phyloP scores from a whole-genome alignment of 441 rosid species.

The Daphne laureola region DNA sequence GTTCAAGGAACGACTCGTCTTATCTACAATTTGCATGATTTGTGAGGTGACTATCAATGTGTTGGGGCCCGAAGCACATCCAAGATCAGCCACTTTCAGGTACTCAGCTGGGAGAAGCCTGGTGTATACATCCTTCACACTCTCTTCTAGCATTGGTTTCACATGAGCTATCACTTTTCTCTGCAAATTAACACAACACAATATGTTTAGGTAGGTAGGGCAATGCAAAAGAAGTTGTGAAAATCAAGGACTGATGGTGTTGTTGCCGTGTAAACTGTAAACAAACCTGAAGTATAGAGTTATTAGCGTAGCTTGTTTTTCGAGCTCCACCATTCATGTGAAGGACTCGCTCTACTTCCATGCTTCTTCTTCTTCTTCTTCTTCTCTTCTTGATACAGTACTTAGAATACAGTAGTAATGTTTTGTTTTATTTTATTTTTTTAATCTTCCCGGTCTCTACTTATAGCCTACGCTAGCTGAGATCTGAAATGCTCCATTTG shows the following conservation, averaged over 20 bases:
- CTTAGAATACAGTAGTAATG: too few species aligned
- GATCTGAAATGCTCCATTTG: too few species aligned
- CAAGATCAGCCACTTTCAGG: conserved; percentile 28
- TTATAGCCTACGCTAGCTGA: too few species aligned
- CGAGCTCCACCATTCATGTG: conserved; percentile 22
- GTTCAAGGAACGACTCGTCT: conserved; percentile 12
- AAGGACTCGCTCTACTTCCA: conserved; percentile 15
- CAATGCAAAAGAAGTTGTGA: background rate
- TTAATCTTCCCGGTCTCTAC: too few species aligned
- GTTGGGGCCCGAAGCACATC: conserved; percentile 44
- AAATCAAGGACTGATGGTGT: background rate
- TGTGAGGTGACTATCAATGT: conserved; percentile 18
- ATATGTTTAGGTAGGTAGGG: background rate
- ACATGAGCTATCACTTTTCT: conserved; percentile 13
- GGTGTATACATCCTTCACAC: conserved; percentile 21
- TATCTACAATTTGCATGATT: conserved; percentile 13
- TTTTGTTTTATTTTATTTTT: too few species aligned
- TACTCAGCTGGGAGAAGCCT: conserved; percentile 3
- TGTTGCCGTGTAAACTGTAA: too few species aligned
- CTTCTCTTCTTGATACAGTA: conserved; percentile 13
- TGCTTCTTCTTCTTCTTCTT: too few species aligned
- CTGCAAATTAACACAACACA: conserved; percentile 16
- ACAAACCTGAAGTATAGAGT: conserved; percentile 7
- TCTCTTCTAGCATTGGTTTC: conserved; percentile 13
- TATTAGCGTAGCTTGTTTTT: conserved; percentile 17